These are phyloP conservation scores for Trypanosoma rangeli DNA, from an alignment of 208 protist species.

Conservation along the genomic window DNA sequence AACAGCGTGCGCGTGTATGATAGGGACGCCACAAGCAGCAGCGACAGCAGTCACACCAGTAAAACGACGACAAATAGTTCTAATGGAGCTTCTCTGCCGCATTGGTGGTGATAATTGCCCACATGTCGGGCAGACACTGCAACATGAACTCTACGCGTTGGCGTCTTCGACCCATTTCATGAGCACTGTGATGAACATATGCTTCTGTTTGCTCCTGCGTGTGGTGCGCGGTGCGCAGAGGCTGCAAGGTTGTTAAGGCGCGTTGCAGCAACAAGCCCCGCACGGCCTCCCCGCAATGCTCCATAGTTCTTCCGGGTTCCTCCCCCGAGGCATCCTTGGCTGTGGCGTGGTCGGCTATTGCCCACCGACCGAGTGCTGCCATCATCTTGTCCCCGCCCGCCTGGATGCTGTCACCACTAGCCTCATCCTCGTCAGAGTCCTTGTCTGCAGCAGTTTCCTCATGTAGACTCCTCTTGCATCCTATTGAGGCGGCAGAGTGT, in stretches of 20 bases:
- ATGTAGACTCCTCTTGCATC: not conserved
- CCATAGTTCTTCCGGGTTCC: not conserved
- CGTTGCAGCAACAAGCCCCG: not conserved
- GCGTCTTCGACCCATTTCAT: not conserved
- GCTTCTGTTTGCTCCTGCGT: not conserved
- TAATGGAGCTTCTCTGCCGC: not conserved
- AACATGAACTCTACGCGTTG: not conserved
- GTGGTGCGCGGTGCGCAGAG: not conserved
- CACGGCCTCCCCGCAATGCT: not conserved
- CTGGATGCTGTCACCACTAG: not conserved
- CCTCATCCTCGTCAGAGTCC: not conserved
- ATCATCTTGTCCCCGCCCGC: not conserved
- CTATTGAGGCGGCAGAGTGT: not conserved
- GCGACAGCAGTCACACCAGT: too few species aligned
- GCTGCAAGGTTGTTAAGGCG: too few species aligned
- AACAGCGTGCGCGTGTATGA: not conserved
- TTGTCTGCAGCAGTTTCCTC: not conserved
- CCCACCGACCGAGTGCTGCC: conserved; percentile 7
- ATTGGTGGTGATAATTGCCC: not conserved
- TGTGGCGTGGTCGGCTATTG: not conserved
- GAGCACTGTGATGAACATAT: not conserved
- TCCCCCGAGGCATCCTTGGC: not conserved
- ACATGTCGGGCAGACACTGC: conserved; percentile 11
- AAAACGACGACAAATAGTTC: not conserved
- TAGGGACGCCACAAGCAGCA: too few species aligned